These are phyloP conservation scores for Myriosclerotinia duriaeana DNA, from an alignment of 2,329 filamentous ascomycete species.

Conservation along the genomic window DNA sequence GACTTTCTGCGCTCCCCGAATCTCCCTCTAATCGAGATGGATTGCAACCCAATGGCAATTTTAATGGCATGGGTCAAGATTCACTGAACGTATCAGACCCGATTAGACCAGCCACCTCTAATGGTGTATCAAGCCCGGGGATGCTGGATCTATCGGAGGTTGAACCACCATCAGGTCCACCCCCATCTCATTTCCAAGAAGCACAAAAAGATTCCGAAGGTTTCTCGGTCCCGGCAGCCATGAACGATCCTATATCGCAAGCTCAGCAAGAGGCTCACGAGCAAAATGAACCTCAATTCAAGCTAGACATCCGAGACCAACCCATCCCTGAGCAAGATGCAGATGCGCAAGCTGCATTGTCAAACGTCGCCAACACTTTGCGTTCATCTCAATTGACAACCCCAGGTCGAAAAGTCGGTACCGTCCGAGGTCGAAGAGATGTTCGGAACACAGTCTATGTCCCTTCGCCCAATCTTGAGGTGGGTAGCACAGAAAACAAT, in stretches of 20 bases:
- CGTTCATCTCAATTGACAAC: conserved; percentile 58
- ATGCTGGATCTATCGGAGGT: conserved; percentile 51
- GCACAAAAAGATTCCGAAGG: conserved; percentile 70
- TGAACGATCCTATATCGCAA: conserved; percentile 66
- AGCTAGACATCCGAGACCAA: conserved; percentile 75
- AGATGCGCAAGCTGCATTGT: conserved; percentile 70
- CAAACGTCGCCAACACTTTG: conserved; percentile 72
- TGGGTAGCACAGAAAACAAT: conserved; percentile 29
- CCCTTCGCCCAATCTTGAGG: conserved; percentile 47
- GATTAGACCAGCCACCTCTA: conserved; percentile 21
- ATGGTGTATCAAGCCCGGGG: conserved; percentile 46
- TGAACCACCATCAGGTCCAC: conserved; percentile 52
- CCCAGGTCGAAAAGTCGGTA: conserved; percentile 69
- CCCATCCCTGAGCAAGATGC: conserved; percentile 77
- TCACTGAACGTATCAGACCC: conserved; percentile 31
- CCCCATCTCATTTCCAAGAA: conserved; percentile 41
- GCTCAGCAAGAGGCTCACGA: conserved; percentile 65
- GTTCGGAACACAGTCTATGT: conserved; percentile 89
- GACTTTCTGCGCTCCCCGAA: conserved; percentile 59
- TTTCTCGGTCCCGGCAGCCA: conserved; percentile 67
- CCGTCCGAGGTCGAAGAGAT: conserved; percentile 83
- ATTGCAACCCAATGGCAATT: conserved; percentile 35
- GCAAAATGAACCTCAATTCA: conserved; percentile 66
- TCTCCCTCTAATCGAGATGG: conserved; percentile 45
- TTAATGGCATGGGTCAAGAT: conserved; percentile 33